phyloP scores from a whole-genome alignment of 1,284 basidiomycete species.

The Pisolithus thermaeus region DNA sequence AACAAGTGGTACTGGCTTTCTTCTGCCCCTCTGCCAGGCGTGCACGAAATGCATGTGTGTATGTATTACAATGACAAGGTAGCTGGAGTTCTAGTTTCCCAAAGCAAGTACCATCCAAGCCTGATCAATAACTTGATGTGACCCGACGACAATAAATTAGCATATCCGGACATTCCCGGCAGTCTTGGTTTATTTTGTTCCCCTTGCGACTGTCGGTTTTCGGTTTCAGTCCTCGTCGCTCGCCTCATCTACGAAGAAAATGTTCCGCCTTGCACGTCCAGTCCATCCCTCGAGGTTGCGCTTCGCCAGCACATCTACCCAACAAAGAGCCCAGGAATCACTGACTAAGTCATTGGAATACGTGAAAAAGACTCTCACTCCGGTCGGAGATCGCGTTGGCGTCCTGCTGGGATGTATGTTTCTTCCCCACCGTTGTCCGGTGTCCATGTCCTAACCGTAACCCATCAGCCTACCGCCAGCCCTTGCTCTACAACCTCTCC shows the following conservation, averaged over 20 bases:
- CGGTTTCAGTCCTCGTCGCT: slow-evolving; percentile 10
- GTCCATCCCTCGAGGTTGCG: slow-evolving; percentile 13
- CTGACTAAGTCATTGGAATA: slow-evolving; percentile 49
- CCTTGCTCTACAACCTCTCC: slow-evolving; percentile 78
- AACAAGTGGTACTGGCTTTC: too few species aligned
- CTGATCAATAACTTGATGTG: too few species aligned
- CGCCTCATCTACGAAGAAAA: slow-evolving; percentile 3
- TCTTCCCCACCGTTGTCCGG: neutral
- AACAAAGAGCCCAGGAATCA: slow-evolving; percentile 67
- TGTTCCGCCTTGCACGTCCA: slow-evolving; percentile 12
- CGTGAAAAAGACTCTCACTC: slow-evolving; percentile 52
- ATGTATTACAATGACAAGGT: too few species aligned
- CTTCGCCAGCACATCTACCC: slow-evolving; percentile 30
- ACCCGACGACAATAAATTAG: too few species aligned
- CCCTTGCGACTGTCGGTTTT: neutral
- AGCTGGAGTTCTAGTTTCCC: too few species aligned
- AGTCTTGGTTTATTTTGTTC: neutral
- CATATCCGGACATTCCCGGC: neutral
- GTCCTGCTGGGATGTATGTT: slow-evolving; percentile 56
- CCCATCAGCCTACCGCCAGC: slow-evolving; percentile 71
- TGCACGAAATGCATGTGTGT: too few species aligned
- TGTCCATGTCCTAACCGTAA: neutral
- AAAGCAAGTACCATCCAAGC: too few species aligned
- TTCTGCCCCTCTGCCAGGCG: too few species aligned
- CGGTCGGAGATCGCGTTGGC: slow-evolving; percentile 54